These are phyloP conservation scores for Copromyces sp. DNA, from an alignment of 495 filamentous ascomycete species.

Conservation along the genomic window DNA sequence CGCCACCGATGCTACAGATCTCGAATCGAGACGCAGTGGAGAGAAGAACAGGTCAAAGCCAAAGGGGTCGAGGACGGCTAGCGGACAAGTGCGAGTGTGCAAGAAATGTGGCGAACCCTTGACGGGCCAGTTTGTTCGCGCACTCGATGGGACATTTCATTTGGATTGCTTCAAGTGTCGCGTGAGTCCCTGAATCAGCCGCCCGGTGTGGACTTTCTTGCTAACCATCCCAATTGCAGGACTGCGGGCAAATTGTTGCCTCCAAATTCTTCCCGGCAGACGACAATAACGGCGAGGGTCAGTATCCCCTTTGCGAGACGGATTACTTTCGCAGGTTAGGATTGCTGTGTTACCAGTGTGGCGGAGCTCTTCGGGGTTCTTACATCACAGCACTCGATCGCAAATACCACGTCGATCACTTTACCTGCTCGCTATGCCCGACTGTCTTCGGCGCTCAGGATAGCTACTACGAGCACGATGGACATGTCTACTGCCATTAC, in stretches of 20 bases:
- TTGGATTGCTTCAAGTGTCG: conserved; percentile 96
- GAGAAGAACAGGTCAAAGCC: conserved; percentile 39
- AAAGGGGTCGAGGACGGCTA: conserved; percentile 36
- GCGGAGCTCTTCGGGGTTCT: conserved; percentile 86
- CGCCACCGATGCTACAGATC: conserved; percentile 22
- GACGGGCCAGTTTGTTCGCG: conserved; percentile 92
- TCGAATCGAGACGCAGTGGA: conserved; percentile 30
- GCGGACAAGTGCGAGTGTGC: conserved; percentile 55
- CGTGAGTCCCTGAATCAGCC: conserved; percentile 44
- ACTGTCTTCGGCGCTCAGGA: conserved; percentile 97
- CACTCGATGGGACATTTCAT: conserved; percentile 86
- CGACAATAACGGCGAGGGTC: conserved; percentile 69
- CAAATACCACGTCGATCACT: conserved; percentile 99
- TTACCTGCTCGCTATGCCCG: conserved; percentile 94
- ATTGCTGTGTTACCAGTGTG: conserved; percentile 83
- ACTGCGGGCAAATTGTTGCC: conserved; percentile 91
- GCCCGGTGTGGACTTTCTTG: conserved; percentile 2
- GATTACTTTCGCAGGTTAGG: conserved; percentile 95
- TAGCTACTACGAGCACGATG: conserved; percentile 97
- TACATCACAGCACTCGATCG: conserved; percentile 97
- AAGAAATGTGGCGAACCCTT: conserved; percentile 80
- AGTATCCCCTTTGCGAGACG: conserved; percentile 94
- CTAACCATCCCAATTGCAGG: conserved; percentile 42
- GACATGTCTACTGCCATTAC: conserved; percentile 95
- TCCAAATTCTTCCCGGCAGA: conserved; percentile 98